phyloP scores from a whole-genome alignment of 2,329 filamentous ascomycete genomes.

The Alternaria dauci region DNA sequence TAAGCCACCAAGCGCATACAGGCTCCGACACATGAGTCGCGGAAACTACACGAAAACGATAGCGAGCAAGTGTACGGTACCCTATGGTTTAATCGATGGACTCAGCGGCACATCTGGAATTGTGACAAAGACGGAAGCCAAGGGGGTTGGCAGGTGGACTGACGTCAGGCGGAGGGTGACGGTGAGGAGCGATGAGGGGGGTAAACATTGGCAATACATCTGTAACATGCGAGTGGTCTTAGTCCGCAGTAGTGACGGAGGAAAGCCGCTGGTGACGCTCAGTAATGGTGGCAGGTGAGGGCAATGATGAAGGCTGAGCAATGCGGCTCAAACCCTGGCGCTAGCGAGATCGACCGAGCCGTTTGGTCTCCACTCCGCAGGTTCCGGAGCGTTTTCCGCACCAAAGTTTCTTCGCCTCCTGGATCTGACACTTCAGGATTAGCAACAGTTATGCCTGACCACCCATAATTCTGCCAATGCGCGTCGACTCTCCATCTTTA shows the following conservation, averaged over 20 bases:
- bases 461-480: not conserved
- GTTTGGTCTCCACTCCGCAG: slow-evolving; percentile 9
- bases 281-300: not conserved
- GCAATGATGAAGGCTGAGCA: slow-evolving; percentile 13
- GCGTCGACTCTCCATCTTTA: slow-evolving; percentile 1
- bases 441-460: not conserved
- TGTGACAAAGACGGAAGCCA: not conserved
- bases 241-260: slow-evolving; percentile 2
- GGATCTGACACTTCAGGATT: slow-evolving; percentile 1
- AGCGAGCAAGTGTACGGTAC: not conserved
- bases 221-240: not conserved
- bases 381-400: slow-evolving; percentile 8
- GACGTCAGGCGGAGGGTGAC: slow-evolving; percentile 3
- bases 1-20: not conserved
- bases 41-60: not conserved
- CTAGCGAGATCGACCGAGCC: slow-evolving; percentile 20
- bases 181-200: not conserved
- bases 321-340: slow-evolving; percentile 7
- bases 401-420: slow-evolving; percentile 5
- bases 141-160: not conserved
- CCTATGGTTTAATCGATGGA: not conserved
- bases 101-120: not conserved
- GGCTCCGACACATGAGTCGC: not conserved
- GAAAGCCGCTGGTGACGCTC: slow-evolving; percentile 4
- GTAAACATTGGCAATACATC: slow-evolving; percentile 4